Conservation (phyloP, 768 basidiomycete species). For the Lactarius hengduanensis region DNA sequence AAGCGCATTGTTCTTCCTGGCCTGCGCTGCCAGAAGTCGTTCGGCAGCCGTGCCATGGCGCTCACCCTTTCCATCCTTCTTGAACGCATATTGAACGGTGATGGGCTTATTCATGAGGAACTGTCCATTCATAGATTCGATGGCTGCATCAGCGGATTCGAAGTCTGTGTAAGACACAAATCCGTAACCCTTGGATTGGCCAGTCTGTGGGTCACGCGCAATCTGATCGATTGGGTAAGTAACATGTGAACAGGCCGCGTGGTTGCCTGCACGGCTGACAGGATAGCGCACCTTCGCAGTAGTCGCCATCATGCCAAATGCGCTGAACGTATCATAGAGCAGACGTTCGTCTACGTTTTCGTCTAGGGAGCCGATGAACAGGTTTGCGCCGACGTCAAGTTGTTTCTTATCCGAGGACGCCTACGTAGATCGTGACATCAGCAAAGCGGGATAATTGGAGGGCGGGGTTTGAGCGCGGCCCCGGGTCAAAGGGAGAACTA, state of each 20-base stretch:
- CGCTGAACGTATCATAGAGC: slow-evolving; percentile 92
- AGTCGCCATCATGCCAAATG: slow-evolving; percentile 90
- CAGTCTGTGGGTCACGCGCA: slow-evolving; percentile 81
- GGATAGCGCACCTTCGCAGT: slow-evolving; percentile 70
- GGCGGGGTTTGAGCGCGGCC: slow-evolving; percentile 15
- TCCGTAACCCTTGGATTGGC: slow-evolving; percentile 93
- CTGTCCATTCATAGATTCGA: slow-evolving; percentile 96
- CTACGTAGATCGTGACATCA: slow-evolving; percentile 40
- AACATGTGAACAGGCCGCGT: slow-evolving; percentile 7
- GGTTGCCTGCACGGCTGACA: not conserved
- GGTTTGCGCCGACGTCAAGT: slow-evolving; percentile 94
- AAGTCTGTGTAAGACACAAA: slow-evolving; percentile 98
- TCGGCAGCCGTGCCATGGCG: slow-evolving; percentile 97
- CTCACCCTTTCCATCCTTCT: slow-evolving; percentile 98
- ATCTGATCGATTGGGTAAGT: slow-evolving; percentile 53
- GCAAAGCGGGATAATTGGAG: not conserved
- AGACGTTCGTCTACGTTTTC: slow-evolving; percentile 92
- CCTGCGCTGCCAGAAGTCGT: slow-evolving; percentile 91
- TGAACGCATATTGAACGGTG: slow-evolving; percentile 97
- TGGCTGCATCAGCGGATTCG: slow-evolving; percentile 92
- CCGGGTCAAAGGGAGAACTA: slow-evolving; percentile 5
- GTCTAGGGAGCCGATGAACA: slow-evolving; percentile 95
- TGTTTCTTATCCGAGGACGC: slow-evolving; percentile 98
- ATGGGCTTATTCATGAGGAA: slow-evolving; percentile 99
- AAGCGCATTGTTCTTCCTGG: slow-evolving; percentile 90